Conservation (phyloP, 2,329 filamentous ascomycete genomes). For the Aspergillus sp. region DNA sequence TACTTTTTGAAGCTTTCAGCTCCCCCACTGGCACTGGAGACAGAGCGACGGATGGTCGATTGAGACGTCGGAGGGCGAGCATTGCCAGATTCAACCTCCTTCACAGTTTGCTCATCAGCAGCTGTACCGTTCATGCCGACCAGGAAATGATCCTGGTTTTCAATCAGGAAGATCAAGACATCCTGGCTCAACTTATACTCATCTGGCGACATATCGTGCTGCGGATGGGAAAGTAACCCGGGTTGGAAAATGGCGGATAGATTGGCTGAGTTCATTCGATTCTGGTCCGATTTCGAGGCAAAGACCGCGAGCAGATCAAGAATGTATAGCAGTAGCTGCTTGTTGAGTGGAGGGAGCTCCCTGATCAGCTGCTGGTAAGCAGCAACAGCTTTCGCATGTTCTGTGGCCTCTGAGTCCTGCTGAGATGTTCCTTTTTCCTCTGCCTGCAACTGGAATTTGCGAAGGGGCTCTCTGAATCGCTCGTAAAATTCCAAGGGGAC, state of each 20-base stretch:
- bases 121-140: conserved; percentile 98
- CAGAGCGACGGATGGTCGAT: conserved; percentile 65
- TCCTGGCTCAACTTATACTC: conserved; percentile 96
- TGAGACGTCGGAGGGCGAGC: conserved; percentile 49
- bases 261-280: conserved; percentile 95
- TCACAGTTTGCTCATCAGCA: conserved; percentile 77
- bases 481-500: conserved; percentile 93
- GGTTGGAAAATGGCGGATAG: conserved; percentile 97
- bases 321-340: conserved; percentile 91
- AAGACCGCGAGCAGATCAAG: conserved; percentile 95
- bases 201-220: conserved; percentile 90
- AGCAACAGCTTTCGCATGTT: conserved; percentile 72
- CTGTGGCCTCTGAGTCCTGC: conserved; percentile 70
- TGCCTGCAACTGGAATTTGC: conserved; percentile 66
- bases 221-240: conserved; percentile 88
- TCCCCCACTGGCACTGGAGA: conserved; percentile 84
- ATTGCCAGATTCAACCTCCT: conserved; percentile 67
- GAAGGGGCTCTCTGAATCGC: conserved; percentile 80
- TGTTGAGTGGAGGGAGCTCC: conserved; percentile 86
- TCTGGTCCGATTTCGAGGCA: conserved; percentile 92
- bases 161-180: conserved; percentile 94
- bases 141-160: conserved; percentile 97
- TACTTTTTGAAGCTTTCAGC: conserved; percentile 83
- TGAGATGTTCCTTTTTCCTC: conserved; percentile 67
- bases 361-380: conserved; percentile 90